These are phyloP conservation scores for Eutypa lata DNA, from an alignment of 2,329 filamentous ascomycete genomes.

Conservation along the genomic window DNA sequence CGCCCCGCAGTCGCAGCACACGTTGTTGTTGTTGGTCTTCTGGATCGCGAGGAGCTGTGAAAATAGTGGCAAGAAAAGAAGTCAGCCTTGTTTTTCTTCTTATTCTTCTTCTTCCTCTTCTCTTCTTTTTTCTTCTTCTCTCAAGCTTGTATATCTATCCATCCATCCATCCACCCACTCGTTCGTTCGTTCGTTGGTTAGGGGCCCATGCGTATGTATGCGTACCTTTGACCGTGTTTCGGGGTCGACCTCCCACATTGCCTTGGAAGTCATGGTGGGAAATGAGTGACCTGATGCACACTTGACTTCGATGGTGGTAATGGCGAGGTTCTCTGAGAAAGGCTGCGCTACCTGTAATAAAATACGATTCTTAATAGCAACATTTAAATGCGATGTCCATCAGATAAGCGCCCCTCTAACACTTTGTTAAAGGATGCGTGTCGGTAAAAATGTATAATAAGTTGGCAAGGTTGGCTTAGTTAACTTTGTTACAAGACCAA, in stretches of 20 bases:
- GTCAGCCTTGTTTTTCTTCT: conserved; percentile 5
- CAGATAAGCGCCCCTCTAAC: too few relatives aligned
- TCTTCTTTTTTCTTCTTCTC: too few relatives aligned
- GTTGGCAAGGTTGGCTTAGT: too few relatives aligned
- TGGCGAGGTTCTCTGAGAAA: too few relatives aligned
- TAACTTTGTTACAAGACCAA: too few relatives aligned
- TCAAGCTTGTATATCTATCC: neutral
- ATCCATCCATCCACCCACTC: neutral
- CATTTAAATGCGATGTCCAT: too few relatives aligned
- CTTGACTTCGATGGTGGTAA: neutral
- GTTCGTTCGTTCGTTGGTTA: too few relatives aligned
- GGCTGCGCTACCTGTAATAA: too few relatives aligned
- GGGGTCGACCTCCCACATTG: conserved; percentile 98
- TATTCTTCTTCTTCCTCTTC: neutral
- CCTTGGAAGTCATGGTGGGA: conserved; percentile 60
- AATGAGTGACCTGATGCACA: neutral
- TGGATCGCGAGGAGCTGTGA: conserved; percentile 82
- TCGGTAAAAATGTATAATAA: too few relatives aligned
- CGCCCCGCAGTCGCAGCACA: conserved; percentile 92
- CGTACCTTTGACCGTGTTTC: conserved; percentile 91
- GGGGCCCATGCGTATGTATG: neutral
- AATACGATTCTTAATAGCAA: too few relatives aligned
- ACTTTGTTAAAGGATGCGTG: too few relatives aligned
- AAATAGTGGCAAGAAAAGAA: conserved; percentile 3
- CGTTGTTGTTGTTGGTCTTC: conserved; percentile 82